Evolutionary conservation across 2,329 filamentous ascomycete species (phyloP), one percentile per base, ranked within the genome.

Genomic region (Trichoderma breve): DNA sequence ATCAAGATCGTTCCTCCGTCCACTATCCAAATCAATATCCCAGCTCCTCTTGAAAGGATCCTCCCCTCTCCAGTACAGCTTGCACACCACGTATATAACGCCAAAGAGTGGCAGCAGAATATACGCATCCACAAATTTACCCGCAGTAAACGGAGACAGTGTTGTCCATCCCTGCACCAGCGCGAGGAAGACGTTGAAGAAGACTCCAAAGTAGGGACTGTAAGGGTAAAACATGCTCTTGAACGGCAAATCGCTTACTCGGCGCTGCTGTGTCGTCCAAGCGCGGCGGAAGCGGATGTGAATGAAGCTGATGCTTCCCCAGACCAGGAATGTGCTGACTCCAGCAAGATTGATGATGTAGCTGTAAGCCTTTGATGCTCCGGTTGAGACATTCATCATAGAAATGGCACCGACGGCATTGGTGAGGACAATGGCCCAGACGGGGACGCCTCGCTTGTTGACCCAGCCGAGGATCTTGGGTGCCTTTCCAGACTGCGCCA

Each of bases 321-420:
- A 93, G 55, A 92, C 91, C 2, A 93, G 79, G 77, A 93, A 93
- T 0, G 91, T 92, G 47, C 89, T 90, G 2, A 93, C 90, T 4
- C 91, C 91, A 6, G 86, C 89, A 0, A 93, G 83, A 76, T 92
- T 92, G 76, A 93, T 88, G 72, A 93, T 92, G 80, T 92, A 92
- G 7, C 79, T 80, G 78, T 92, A 93, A 0, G 90, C 90, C 73
- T 87, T 85, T 57, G 87, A 85, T 0, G 90, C 90, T 8, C 90
- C 90, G 0, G 90, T 91, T 47, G 86, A 90, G 39, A 92, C 81
- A 75, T 93, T 93, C 88, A 93, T 92, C 86, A 93, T 89, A n/a
- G 89, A 88, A n/a, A 93, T 81, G 5, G 90, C 86, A 11, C 91
- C 92, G 70, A 92, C 91, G 1, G 89, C 82, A 74, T 94, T 94